Conservation (phyloP, 352 stramenopile species). For the Globisporangium paddicum region DNA sequence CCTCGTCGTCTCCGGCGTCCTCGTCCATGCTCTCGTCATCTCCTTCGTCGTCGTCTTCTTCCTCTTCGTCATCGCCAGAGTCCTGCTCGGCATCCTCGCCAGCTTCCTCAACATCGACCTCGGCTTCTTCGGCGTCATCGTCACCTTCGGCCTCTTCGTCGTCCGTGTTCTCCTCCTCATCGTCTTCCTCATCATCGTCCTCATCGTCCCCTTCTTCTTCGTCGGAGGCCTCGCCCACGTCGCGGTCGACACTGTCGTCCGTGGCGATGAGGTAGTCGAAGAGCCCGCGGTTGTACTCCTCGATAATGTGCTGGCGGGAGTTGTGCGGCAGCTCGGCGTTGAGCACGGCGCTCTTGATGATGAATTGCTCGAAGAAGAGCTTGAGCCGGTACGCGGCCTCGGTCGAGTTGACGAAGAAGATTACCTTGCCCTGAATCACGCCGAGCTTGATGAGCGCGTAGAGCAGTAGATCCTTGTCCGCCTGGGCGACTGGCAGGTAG, state of each 20-base stretch:
- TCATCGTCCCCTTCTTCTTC: slow-evolving; percentile 71
- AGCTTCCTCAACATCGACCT: slow-evolving; percentile 32
- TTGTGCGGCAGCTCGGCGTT: slow-evolving; percentile 98
- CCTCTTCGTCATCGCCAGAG: slow-evolving; percentile 39
- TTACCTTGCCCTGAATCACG: slow-evolving; percentile 95
- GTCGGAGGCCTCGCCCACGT: slow-evolving; percentile 50
- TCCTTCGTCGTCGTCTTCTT: slow-evolving; percentile 23
- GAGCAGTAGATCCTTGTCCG: slow-evolving; percentile 96
- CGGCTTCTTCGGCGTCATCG: slow-evolving; percentile 34
- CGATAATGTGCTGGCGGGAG: slow-evolving; percentile 96
- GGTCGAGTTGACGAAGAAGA: slow-evolving; percentile 99
- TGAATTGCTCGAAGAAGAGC: slow-evolving; percentile 99
- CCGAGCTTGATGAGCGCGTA: slow-evolving; percentile 98
- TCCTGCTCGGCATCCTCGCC: slow-evolving; percentile 58
- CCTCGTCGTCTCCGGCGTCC: slow-evolving; percentile 20
- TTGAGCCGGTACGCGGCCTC: slow-evolving; percentile 94
- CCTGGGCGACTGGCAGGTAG: slow-evolving; percentile 84
- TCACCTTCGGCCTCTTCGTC: slow-evolving; percentile 41
- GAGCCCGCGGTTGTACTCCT: slow-evolving; percentile 94
- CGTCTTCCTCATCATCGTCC: slow-evolving; percentile 50
- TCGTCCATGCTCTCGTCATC: slow-evolving; percentile 39
- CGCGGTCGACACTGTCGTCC: slow-evolving; percentile 94
- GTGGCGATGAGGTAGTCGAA: slow-evolving; percentile 99
- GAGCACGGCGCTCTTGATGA: slow-evolving; percentile 97
- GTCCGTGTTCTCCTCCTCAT: slow-evolving; percentile 31